Percentiles rank a stretch among this genome's conserved stretches.
phyloP scores from a whole-genome alignment of 306 rosid species.

The Vicia sativa region DNA sequence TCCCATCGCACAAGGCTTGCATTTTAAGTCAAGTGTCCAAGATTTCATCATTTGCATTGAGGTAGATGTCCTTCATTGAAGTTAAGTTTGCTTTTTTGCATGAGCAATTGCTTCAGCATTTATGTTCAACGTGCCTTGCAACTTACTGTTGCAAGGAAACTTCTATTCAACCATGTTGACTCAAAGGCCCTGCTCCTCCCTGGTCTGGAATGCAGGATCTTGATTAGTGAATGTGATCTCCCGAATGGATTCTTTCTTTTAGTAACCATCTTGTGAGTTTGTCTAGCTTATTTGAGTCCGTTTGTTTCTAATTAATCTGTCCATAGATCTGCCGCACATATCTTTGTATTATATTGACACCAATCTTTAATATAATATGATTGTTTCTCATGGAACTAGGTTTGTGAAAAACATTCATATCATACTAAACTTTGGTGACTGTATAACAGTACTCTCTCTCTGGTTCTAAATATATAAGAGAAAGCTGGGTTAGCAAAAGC shows the following conservation, averaged over 20 bases:
- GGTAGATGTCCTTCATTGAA: conserved; percentile 64
- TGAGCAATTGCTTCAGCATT: neutral
- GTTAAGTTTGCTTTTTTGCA: conserved; percentile 25
- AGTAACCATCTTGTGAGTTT: conserved; percentile 15
- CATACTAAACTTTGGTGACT: neutral
- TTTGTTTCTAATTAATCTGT: conserved; percentile 21
- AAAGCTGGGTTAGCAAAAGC: no score
- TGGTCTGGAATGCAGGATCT: conserved; percentile 29
- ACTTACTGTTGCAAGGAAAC: conserved; percentile 35
- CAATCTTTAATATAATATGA: conserved; percentile 17
- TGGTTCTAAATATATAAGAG: no score
- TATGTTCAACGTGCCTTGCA: conserved; percentile 32
- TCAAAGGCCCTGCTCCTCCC: conserved; percentile 30
- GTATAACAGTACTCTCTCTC: no score
- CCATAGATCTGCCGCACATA: conserved; percentile 19
- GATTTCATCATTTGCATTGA: conserved; percentile 98
- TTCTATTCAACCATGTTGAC: conserved; percentile 24
- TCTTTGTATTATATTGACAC: conserved; percentile 9
- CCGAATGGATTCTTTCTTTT: conserved; percentile 29
- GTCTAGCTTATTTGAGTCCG: conserved; percentile 20
- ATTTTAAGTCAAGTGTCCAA: conserved; percentile 89
- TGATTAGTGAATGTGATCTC: conserved; percentile 20
- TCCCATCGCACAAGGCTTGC: conserved; percentile 88
- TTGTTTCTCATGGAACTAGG: conserved; percentile 5
- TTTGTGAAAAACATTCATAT: neutral